These are phyloP conservation scores for Suillus plorans DNA, from an alignment of 768 basidiomycete genomes.

Conservation along the genomic window DNA sequence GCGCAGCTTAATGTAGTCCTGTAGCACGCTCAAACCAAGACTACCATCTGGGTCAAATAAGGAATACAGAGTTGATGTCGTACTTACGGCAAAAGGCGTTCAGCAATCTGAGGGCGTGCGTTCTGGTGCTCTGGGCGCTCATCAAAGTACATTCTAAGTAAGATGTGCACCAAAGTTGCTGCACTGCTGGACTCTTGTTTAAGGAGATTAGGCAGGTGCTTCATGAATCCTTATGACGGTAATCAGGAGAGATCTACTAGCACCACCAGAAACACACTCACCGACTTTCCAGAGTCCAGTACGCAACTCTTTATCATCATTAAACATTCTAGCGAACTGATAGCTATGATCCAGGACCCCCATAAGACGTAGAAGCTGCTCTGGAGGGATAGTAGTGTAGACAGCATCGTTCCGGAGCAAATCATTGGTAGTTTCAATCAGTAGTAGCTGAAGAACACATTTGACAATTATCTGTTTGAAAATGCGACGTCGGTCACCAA, in stretches of 20 bases:
- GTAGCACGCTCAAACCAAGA: conserved; percentile 82
- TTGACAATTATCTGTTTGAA: conserved; percentile 99
- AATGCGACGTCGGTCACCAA: conserved; percentile 73
- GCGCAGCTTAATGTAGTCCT: conserved; percentile 88
- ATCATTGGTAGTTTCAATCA: conserved; percentile 97
- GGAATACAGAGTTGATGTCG: background rate
- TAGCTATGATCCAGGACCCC: conserved; percentile 96
- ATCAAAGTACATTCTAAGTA: conserved; percentile 94
- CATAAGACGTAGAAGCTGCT: conserved; percentile 91
- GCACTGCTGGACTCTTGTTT: conserved; percentile 99
- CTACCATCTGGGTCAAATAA: conserved; percentile 40
- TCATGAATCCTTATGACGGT: conserved; percentile 85
- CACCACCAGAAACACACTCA: conserved; percentile 37
- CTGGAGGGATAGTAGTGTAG: conserved; percentile 91
- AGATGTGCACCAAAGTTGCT: conserved; percentile 87
- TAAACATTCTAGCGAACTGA: conserved; percentile 95
- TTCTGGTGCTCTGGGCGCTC: conserved; percentile 84
- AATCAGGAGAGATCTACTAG: background rate
- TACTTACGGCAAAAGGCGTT: conserved; percentile 70
- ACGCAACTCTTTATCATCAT: conserved; percentile 95
- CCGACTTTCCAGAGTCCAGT: conserved; percentile 99
- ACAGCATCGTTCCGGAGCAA: conserved; percentile 89
- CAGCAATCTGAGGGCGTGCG: conserved; percentile 75
- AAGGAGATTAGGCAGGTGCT: conserved; percentile 93
- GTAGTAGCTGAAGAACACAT: conserved; percentile 93